These are phyloP conservation scores for Fusarium avenaceum DNA, from an alignment of 2,329 filamentous ascomycete species.

Conservation along the genomic window DNA sequence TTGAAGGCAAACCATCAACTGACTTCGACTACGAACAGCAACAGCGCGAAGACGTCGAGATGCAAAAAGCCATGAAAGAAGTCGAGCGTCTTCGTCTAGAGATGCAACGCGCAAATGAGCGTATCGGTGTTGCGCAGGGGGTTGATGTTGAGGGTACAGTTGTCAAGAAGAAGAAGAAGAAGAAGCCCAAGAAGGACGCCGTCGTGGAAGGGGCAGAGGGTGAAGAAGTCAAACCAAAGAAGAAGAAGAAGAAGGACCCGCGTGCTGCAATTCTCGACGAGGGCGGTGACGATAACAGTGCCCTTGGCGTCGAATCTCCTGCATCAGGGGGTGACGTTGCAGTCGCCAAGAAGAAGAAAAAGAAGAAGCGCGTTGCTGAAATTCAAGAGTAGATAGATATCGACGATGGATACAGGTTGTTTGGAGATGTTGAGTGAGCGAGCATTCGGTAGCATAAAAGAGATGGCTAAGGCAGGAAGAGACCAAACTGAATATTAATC, in stretches of 20 bases:
- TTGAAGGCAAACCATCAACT: conserved; percentile 64
- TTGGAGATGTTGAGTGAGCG: not conserved
- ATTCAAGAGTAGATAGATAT: conserved; percentile 44
- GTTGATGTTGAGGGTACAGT: conserved; percentile 74
- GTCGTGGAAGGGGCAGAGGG: conserved; percentile 31
- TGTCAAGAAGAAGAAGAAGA: conserved; percentile 74
- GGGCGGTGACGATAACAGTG: conserved; percentile 38
- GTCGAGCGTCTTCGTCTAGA: conserved; percentile 88
- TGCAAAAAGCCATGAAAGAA: conserved; percentile 88
- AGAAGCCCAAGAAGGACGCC: conserved; percentile 62
- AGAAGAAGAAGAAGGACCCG: conserved; percentile 54
- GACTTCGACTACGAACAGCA: conserved; percentile 73
- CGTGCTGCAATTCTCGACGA: conserved; percentile 33
- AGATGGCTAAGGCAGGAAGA: conserved; percentile 24
- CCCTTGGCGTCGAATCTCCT: conserved; percentile 35
- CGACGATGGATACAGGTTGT: not conserved
- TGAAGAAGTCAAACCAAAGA: conserved; percentile 42
- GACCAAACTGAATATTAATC: conserved; percentile 32
- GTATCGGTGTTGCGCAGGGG: conserved; percentile 78
- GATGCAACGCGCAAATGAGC: conserved; percentile 86
- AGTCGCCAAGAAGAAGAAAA: conserved; percentile 65
- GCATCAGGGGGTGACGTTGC: conserved; percentile 44
- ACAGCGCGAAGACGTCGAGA: conserved; percentile 85
- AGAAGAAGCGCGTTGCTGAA: conserved; percentile 54
- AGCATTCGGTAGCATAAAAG: conserved; percentile 26